Conservation (phyloP, 805 yeast genomes). For the Metschnikowia peoriensis region DNA sequence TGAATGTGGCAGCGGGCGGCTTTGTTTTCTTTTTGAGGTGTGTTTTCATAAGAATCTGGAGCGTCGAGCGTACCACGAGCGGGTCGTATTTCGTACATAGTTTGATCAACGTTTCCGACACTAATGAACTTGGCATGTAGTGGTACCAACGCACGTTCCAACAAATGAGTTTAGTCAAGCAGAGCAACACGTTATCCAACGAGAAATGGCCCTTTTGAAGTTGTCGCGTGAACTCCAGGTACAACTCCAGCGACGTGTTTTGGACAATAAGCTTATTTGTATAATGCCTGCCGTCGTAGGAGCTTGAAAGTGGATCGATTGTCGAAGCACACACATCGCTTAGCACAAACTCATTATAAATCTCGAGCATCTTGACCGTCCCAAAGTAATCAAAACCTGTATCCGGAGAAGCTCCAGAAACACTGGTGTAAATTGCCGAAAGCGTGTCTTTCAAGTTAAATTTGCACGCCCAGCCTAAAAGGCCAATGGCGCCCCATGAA, state of each 20-base stretch:
- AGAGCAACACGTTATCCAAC: conserved; percentile 33
- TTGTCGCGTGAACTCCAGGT: conserved; percentile 22
- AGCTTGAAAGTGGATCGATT: conserved; percentile 30
- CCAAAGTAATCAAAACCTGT: conserved; percentile 65
- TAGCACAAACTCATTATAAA: conserved; percentile 43
- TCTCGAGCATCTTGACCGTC: conserved; percentile 47
- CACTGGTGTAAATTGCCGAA: conserved; percentile 43
- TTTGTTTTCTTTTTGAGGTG: conserved; percentile 9
- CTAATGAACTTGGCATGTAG: conserved; percentile 46
- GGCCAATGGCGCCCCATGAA: conserved; percentile 74
- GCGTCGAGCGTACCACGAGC: conserved; percentile 37
- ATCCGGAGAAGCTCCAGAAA: conserved; percentile 46
- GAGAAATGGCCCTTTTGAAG: conserved; percentile 30
- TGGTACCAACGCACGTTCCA: conserved; percentile 67
- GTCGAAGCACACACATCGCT: conserved; percentile 33
- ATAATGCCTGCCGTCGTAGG: conserved; percentile 25
- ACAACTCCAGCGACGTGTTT: conserved; percentile 19
- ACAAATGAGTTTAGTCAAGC: conserved; percentile 49
- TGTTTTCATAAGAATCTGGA: conserved; percentile 35
- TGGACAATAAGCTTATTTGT: conserved; percentile 35
- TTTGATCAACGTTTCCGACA: conserved; percentile 42
- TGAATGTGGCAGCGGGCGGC: conserved; percentile 10
- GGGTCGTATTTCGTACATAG: conserved; percentile 41
- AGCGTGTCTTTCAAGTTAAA: conserved; percentile 38
- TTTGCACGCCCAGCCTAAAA: conserved; percentile 38